Base-by-base conservation (phyloP, 495 filamentous ascomycete species). In the Aspergillus coremiiformis region DNA sequence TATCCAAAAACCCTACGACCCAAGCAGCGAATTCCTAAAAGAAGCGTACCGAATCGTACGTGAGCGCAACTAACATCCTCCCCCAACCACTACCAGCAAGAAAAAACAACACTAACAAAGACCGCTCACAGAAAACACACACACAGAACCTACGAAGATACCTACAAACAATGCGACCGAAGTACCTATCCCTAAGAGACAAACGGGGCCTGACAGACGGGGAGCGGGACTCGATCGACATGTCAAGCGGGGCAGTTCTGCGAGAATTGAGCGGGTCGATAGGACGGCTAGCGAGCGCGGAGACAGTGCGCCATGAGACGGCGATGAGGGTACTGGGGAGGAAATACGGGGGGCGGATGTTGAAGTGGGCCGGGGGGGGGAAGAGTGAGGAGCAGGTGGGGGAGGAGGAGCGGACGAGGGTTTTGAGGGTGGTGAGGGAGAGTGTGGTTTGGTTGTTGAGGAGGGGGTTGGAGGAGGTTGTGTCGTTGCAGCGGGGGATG, bases 1-100 rank as follows among this genome's bases (percentile, higher is more conserved):
- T 5, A 43, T 20, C 49, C 12, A 62, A 77, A 6, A 66, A 70
- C 37, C 75, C 80, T 53, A 75, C 70, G 29, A 73, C 87, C 45
- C n/a, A n/a, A n/a, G n/a, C n/a, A 89, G 96, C 64, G 87, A 89
- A 70, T 98, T 97, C 65, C 77, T 98, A 27, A 91, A 93, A 68
- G 94, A 97, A 73, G 93, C 93, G 43, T 89, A 95, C 70, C 80
- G 84, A 69, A 98, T 98, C 60, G 93, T 94, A 70, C 62, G n/a
- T n/a, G n/a, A n/a, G n/a, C n/a, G 82, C 24, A 27, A 27, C 24
- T 4, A 27, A 8, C 24, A 27, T 46, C 20, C 52, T 42, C 49
- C 33, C 52, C 53, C 35, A 44, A 53, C 21, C 47, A 23, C 23
- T 24, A 53, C n/a, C n/a, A n/a, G n/a, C n/a, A n/a, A n/a, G n/a